phyloP scores from a whole-genome alignment of 1,284 basidiomycete species.

The Sporisorium scitamineum region DNA sequence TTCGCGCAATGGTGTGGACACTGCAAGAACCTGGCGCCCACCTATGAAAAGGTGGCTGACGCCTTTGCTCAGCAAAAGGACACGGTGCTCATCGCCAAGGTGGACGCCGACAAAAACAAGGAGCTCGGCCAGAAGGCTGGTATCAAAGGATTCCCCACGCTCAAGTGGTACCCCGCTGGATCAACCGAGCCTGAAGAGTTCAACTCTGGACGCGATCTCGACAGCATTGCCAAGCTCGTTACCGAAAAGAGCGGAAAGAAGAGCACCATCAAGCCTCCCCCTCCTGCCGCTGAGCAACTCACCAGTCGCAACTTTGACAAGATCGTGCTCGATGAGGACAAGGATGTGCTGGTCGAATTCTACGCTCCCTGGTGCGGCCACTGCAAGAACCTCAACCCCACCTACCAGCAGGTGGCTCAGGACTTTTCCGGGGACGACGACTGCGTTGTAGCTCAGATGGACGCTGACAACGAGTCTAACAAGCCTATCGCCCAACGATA shows the following conservation, averaged over 20 bases:
- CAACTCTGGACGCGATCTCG: conserved; percentile 83
- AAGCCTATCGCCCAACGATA: conserved; percentile 80
- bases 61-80: conserved; percentile 78
- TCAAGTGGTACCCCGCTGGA: conserved; percentile 87
- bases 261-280: conserved; percentile 84
- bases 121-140: conserved; percentile 76
- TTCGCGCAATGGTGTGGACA: conserved; percentile 69
- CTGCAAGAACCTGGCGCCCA: conserved; percentile 82
- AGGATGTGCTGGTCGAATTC: conserved; percentile 95
- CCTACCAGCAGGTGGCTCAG: conserved; percentile 90
- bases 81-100: conserved; percentile 89
- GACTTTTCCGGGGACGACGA: conserved; percentile 83
- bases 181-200: conserved; percentile 76
- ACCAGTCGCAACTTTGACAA: conserved; percentile 82
- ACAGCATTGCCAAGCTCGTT: conserved; percentile 80
- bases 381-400: conserved; percentile 95
- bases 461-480: conserved; percentile 87
- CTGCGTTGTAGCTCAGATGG: conserved; percentile 84
- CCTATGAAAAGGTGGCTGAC: conserved; percentile 88
- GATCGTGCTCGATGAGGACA: conserved; percentile 82
- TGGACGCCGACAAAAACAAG: conserved; percentile 90
- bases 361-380: conserved; percentile 89
- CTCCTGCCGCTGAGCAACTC: conserved; percentile 79
- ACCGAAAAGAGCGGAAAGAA: conserved; percentile 81
- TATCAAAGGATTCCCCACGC: conserved; percentile 86